These are phyloP conservation scores for Pythium pectinolyticum DNA, from an alignment of 352 stramenopile genomes.

Conservation along the genomic window DNA sequence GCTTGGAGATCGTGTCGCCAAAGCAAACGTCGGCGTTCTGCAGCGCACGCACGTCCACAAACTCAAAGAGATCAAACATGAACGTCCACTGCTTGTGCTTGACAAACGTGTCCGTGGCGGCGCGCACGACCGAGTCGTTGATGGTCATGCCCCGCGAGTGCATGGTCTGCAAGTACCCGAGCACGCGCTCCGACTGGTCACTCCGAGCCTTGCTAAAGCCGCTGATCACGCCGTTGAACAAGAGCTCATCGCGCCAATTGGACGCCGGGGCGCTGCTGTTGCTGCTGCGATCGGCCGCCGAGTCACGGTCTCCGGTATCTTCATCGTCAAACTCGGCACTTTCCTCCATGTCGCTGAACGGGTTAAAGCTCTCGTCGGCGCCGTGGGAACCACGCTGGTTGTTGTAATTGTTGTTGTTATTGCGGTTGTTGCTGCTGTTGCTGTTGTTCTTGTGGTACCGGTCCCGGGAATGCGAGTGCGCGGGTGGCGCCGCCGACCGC, in stretches of 20 bases:
- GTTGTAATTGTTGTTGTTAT: neutral
- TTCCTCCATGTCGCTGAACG: conserved; percentile 22
- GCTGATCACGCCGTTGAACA: conserved; percentile 82
- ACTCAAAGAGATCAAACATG: conserved; percentile 46
- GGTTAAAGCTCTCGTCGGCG: conserved; percentile 2
- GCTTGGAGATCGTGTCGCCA: conserved; percentile 77
- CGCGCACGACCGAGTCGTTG: conserved; percentile 76
- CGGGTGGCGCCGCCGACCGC: neutral
- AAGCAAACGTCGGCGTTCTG: conserved; percentile 61
- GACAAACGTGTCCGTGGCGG: conserved; percentile 69
- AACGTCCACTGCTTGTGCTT: conserved; percentile 61
- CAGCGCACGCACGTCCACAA: conserved; percentile 49
- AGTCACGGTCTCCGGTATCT: neutral
- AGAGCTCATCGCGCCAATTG: conserved; percentile 47
- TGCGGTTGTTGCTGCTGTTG: neutral
- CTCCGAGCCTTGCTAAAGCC: conserved; percentile 73
- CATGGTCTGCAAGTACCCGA: conserved; percentile 62
- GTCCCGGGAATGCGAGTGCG: no score
- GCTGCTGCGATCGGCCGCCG: neutral
- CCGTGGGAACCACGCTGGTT: neutral
- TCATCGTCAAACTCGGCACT: conserved; percentile 29
- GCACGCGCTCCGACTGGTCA: conserved; percentile 70
- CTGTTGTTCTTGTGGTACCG: no score
- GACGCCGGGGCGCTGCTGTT: conserved; percentile 29
- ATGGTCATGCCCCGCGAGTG: conserved; percentile 44